Conservation (phyloP, 306 rosid genomes). For the Canavalia gladiata region DNA sequence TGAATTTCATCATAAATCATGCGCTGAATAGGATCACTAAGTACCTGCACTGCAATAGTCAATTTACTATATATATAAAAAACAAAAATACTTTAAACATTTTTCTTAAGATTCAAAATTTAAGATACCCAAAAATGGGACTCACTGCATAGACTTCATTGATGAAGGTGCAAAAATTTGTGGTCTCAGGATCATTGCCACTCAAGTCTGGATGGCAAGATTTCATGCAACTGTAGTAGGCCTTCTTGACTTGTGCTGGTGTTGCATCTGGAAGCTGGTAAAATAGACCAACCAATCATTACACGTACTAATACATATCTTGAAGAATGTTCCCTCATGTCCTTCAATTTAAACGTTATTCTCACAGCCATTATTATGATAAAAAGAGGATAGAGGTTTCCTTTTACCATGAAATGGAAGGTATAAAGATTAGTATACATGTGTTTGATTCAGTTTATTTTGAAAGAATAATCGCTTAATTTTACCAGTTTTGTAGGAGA, state of each 20-base stretch:
- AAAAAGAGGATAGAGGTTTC: not conserved
- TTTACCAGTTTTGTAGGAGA: too few species aligned
- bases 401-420: not conserved
- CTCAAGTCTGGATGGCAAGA: constrained; percentile 97
- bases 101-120: constrained; percentile 30
- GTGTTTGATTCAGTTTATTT: too few species aligned
- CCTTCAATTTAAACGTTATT: not conserved
- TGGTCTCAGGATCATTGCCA: constrained; percentile 80
- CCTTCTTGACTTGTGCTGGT: constrained; percentile 82
- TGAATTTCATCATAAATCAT: constrained; percentile 94
- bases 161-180: constrained; percentile 91
- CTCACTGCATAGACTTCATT: constrained; percentile 89
- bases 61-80: constrained; percentile 33
- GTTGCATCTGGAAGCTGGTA: constrained; percentile 93
- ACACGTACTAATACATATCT: constrained; percentile 9
- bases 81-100: constrained; percentile 9
- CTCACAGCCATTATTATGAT: not conserved
- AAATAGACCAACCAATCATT: constrained; percentile 41
- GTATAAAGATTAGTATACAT: too few species aligned
- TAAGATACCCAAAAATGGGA: constrained; percentile 35
- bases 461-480: too few species aligned
- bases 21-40: constrained; percentile 95
- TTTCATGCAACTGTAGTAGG: constrained; percentile 95
- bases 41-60: constrained; percentile 80
- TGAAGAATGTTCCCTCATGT: not conserved